Percentiles rank a stretch among this genome's conserved stretches.
Conservation (phyloP, 176 grass and related monocot species). For the Olyra latifolia region DNA sequence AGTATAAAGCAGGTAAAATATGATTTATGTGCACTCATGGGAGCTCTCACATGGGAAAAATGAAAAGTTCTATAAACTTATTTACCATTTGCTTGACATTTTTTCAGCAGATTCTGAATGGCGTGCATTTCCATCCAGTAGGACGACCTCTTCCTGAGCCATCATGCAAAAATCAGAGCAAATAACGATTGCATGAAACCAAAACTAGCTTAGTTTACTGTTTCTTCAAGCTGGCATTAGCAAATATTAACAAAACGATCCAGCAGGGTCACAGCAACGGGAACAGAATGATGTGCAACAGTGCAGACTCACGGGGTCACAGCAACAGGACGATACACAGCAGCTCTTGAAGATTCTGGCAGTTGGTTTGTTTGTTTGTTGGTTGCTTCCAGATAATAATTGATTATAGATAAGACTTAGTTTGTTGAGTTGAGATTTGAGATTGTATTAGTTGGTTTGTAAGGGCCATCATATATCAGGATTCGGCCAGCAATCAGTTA, state of each 20-base stretch:
- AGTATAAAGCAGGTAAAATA: neutral
- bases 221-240: slow-evolving; percentile 9
- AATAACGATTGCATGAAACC: slow-evolving; percentile 16
- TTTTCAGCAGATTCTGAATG: slow-evolving; percentile 41
- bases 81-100: slow-evolving; percentile 53
- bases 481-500: too few species aligned
- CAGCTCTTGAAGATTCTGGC: too few species aligned
- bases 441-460: too few species aligned
- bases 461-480: too few species aligned
- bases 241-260: neutral
- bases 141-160: slow-evolving; percentile 75
- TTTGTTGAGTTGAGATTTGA: too few species aligned
- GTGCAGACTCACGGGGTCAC: too few species aligned
- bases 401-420: too few species aligned
- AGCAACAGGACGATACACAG: too few species aligned
- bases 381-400: too few species aligned
- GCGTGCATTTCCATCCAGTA: slow-evolving; percentile 70
- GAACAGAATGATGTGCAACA: too few species aligned
- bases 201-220: neutral
- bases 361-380: too few species aligned
- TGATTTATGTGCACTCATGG: neutral
- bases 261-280: too few species aligned
- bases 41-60: neutral
- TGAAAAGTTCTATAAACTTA: slow-evolving; percentile 19
- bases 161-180: slow-evolving; percentile 40